Conservation (phyloP, 2,329 filamentous ascomycete species). For the Periconia digitata region DNA sequence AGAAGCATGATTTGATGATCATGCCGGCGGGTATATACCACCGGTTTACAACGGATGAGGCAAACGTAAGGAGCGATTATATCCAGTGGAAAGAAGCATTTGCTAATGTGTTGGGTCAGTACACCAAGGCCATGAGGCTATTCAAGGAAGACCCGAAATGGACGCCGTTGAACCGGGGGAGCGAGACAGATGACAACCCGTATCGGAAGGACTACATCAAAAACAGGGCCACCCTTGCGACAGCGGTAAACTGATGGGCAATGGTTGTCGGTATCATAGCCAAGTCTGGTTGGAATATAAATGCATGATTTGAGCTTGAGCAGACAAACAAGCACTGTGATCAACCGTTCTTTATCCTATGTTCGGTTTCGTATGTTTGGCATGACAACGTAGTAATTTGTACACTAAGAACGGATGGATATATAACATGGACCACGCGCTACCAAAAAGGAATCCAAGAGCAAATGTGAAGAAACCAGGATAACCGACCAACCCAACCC, state of each 20-base stretch:
- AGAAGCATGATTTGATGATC: conserved; percentile 89
- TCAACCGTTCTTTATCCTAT: not conserved
- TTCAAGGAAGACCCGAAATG: conserved; percentile 99
- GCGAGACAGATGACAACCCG: conserved; percentile 75
- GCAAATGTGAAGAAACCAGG: not conserved
- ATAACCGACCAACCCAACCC: not conserved
- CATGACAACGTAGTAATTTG: too few species aligned
- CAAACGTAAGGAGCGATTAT: conserved; percentile 67
- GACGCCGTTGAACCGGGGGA: conserved; percentile 84
- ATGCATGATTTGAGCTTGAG: not conserved
- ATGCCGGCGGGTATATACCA: conserved; percentile 95
- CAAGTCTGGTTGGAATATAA: not conserved
- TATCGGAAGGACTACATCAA: conserved; percentile 77
- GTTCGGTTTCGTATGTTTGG: too few species aligned
- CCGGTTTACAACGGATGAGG: conserved; percentile 90
- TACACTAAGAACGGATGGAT: too few species aligned
- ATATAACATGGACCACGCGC: too few species aligned
- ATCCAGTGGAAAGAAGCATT: not conserved
- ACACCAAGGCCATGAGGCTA: conserved; percentile 90
- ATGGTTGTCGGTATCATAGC: not conserved
- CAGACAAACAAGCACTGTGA: not conserved
- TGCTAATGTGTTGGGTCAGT: conserved; percentile 56
- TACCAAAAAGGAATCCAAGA: too few species aligned
- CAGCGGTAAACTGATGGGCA: not conserved
- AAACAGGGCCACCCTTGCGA: conserved; percentile 19